Conservation (phyloP, 2,329 filamentous ascomycete species). For the Biscogniauxia mediterranea region DNA sequence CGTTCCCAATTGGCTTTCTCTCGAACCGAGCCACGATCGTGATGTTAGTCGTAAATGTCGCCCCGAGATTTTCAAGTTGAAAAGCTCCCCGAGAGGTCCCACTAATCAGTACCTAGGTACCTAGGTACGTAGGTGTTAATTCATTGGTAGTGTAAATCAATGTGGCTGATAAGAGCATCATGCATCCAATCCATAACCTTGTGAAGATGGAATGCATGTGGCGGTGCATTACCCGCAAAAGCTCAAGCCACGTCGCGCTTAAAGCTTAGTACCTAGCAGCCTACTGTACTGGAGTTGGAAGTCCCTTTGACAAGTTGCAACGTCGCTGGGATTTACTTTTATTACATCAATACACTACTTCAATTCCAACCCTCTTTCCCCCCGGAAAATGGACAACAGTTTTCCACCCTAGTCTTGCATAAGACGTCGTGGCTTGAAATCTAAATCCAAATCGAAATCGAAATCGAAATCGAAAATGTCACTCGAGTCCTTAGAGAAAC, state of each 20-base stretch:
- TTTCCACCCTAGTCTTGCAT: neutral
- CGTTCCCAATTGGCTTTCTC: too few relatives aligned
- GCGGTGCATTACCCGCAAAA: neutral
- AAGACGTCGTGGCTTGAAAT: neutral
- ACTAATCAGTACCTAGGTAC: neutral
- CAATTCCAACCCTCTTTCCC: neutral
- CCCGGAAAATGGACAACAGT: slow-evolving; percentile 1
- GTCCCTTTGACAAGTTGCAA: slow-evolving; percentile 1
- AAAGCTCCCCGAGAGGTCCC: too few relatives aligned
- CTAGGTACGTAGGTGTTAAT: neutral
- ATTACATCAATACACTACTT: neutral
- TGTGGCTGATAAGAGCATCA: slow-evolving; percentile 16
- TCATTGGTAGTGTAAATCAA: too few relatives aligned
- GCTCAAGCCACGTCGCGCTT: neutral
- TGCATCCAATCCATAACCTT: too few relatives aligned
- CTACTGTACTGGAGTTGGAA: too few relatives aligned
- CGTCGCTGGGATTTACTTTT: slow-evolving; percentile 4
- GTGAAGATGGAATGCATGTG: neutral
- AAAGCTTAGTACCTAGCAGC: too few relatives aligned
- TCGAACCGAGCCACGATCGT: too few relatives aligned
- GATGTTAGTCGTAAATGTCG: too few relatives aligned
- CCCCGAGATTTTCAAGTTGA: neutral
- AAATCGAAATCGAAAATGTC: slow-evolving; percentile 40
- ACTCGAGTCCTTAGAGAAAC: slow-evolving; percentile 60
- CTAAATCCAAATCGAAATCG: slow-evolving; percentile 4